A percentile compares a stretch with the other conserved stretches of the same genome.
Evolutionary conservation across 1,284 basidiomycete species (phyloP).

Genomic region (Sporisorium sorghi): DNA sequence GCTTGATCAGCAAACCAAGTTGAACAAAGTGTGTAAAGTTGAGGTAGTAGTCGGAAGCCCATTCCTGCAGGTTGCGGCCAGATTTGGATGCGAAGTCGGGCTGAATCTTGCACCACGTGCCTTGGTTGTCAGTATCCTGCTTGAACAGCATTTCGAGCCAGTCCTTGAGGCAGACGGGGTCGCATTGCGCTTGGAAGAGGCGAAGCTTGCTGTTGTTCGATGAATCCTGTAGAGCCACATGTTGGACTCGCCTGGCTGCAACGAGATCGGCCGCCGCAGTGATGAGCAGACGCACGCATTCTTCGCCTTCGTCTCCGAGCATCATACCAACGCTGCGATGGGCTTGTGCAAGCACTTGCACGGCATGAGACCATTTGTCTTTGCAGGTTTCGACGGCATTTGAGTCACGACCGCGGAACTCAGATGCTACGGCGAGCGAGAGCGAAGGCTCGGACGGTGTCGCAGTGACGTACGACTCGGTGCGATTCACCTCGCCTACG

Average conservation of each 20-base stretch:
- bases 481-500: slow-evolving; percentile 8
- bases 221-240: no score
- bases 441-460: slow-evolving; percentile 15
- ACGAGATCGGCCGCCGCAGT: slow-evolving; percentile 9
- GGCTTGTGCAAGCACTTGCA: background rate
- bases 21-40: slow-evolving; percentile 14
- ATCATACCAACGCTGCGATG: slow-evolving; percentile 18
- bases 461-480: slow-evolving; percentile 8
- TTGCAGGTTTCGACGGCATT: background rate
- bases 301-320: slow-evolving; percentile 28
- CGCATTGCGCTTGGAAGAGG: background rate
- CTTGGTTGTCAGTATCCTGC: background rate
- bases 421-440: slow-evolving; percentile 15
- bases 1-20: background rate
- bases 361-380: background rate
- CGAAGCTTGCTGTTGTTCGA: background rate
- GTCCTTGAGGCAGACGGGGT: background rate
- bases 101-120: background rate
- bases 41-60: slow-evolving; percentile 14
- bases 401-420: background rate
- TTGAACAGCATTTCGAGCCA: slow-evolving; percentile 1
- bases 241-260: background rate
- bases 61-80: background rate
- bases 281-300: slow-evolving; percentile 43
- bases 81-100: no score